Conservation (phyloP, 2,329 filamentous ascomycete species). For the Ceratocystis diversiconidia region DNA sequence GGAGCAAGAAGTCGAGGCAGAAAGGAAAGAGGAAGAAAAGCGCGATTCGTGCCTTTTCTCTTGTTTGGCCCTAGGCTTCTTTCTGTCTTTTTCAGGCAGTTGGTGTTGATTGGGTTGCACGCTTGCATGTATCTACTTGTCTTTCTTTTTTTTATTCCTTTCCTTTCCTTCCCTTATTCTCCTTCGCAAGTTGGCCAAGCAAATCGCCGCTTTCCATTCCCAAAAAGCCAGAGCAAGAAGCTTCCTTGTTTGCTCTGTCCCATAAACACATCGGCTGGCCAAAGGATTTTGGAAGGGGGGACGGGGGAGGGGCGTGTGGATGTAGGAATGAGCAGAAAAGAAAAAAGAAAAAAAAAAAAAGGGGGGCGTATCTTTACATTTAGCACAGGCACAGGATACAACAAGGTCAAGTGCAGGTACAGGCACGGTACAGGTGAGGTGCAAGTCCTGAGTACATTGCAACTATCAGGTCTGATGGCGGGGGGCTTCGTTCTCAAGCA, state of each 20-base stretch:
- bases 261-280: not conserved
- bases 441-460: not conserved
- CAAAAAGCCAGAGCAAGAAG: not conserved
- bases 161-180: not conserved
- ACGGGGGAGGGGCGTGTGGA: not conserved
- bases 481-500: not conserved
- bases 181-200: not conserved
- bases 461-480: not conserved
- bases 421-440: not conserved
- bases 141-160: not conserved
- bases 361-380: not conserved
- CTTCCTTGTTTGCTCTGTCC: slow-evolving; percentile 1
- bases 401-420: not conserved
- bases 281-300: not conserved
- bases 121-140: not conserved
- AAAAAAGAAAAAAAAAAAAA: not conserved
- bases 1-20: not conserved
- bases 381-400: not conserved
- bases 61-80: not conserved
- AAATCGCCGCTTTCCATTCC: not conserved
- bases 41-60: not conserved
- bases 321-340: not conserved
- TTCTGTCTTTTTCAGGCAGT: not conserved
- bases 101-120: not conserved
- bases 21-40: not conserved